Conservation (phyloP, 2,329 filamentous ascomycete species). For the Tolypocladium sp. region DNA sequence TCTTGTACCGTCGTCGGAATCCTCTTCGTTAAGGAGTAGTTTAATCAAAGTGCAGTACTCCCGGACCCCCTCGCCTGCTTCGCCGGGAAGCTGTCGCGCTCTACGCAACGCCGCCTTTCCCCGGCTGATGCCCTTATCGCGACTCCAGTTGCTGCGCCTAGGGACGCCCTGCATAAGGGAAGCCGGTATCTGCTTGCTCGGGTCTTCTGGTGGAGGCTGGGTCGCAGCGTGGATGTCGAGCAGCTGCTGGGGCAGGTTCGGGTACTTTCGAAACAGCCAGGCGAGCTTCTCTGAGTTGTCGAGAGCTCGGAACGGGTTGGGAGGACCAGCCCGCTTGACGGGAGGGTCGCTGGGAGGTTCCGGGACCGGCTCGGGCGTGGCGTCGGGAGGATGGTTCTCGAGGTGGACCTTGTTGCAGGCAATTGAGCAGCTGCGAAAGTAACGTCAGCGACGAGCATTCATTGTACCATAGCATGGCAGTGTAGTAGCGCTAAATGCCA, state of each 20-base stretch:
- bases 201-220: conserved; percentile 29
- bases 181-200: conserved; percentile 17
- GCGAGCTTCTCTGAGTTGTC: conserved; percentile 40
- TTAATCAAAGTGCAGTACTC: conserved; percentile 52
- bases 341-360: conserved; percentile 4
- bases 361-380: conserved; percentile 17
- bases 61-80: conserved; percentile 48
- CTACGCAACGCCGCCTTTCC: conserved; percentile 45
- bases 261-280: conserved; percentile 43
- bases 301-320: conserved; percentile 41
- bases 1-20: conserved; percentile 19
- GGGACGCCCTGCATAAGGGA: conserved; percentile 22
- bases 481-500: neutral
- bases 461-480: neutral
- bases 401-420: conserved; percentile 45
- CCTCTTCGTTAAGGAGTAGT: conserved; percentile 31
- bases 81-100: conserved; percentile 38
- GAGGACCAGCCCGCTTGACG: conserved; percentile 9
- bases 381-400: conserved; percentile 36
- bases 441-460: conserved; percentile 3
- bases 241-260: conserved; percentile 36
- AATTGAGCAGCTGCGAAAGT: conserved; percentile 43
- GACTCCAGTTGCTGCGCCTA: conserved; percentile 42
- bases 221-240: conserved; percentile 40
- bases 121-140: conserved; percentile 46